Conservation (phyloP, 2,329 filamentous ascomycete genomes). For the Ambrosiella beaveri region DNA sequence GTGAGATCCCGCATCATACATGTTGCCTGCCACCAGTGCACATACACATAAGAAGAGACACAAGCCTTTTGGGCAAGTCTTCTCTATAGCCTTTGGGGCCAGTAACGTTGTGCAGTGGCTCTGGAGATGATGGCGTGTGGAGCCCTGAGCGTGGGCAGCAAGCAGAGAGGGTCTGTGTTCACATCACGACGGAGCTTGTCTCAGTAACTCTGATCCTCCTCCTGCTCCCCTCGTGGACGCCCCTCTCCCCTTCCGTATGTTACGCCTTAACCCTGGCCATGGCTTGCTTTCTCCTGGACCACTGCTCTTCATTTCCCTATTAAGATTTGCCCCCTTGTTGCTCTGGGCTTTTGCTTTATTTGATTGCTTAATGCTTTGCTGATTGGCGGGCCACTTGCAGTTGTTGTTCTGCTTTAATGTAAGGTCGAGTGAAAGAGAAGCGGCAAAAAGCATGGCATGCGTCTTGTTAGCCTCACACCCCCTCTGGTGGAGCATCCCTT, state of each 20-base stretch:
- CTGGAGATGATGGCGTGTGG: neutral
- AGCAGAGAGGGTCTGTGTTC: neutral
- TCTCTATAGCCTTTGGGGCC: neutral
- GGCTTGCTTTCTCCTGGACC: constrained; percentile 4
- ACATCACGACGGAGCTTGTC: too few relatives aligned
- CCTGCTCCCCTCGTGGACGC: neutral
- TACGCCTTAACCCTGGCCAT: neutral
- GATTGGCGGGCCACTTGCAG: neutral
- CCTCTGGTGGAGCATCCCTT: neutral
- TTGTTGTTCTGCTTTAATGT: too few relatives aligned
- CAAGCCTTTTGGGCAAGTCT: neutral
- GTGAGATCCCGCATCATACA: neutral
- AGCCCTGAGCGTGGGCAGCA: neutral
- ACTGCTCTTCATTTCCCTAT: constrained; percentile 10
- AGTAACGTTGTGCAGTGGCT: neutral
- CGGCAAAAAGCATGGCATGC: too few relatives aligned
- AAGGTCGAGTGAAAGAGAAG: too few relatives aligned
- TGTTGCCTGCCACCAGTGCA: too few relatives aligned
- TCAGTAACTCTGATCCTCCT: neutral
- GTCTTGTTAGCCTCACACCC: neutral
- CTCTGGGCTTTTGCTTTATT: neutral
- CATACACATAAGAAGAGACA: neutral
- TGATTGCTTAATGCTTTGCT: neutral
- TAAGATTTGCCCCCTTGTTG: constrained; percentile 3
- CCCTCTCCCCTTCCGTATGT: neutral